Evolutionary conservation across 2,329 filamentous ascomycete species (phyloP).

Genomic region (Neonectria ditissima): DNA sequence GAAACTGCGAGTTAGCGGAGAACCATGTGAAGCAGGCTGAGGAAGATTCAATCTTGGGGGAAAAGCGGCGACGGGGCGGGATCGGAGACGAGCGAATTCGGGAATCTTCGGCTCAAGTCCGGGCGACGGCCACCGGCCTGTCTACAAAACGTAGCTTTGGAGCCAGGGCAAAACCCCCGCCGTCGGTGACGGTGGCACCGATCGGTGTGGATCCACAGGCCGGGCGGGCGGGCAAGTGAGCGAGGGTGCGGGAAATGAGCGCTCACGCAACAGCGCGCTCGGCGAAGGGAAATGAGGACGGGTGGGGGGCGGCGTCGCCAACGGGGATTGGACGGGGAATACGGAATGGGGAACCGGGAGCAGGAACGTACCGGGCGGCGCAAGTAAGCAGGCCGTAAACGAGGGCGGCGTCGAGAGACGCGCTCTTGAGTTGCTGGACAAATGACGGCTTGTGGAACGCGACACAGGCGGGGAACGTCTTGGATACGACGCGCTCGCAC

Average conservation of each 20-base stretch:
- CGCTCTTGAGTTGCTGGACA: slow-evolving; percentile 69
- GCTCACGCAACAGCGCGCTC: slow-evolving; percentile 22
- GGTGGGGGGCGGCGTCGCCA: slow-evolving; percentile 10
- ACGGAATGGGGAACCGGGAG: slow-evolving; percentile 31
- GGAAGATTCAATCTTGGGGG: slow-evolving; percentile 16
- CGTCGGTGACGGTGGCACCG: slow-evolving; percentile 41
- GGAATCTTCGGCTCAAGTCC: slow-evolving; percentile 41
- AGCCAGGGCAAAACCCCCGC: slow-evolving; percentile 7
- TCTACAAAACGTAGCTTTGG: slow-evolving; percentile 4
- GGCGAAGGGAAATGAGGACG: slow-evolving; percentile 23
- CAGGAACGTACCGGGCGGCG: slow-evolving; percentile 65
- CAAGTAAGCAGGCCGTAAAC: slow-evolving; percentile 69
- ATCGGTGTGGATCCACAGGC: slow-evolving; percentile 42
- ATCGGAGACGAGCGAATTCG: slow-evolving; percentile 22
- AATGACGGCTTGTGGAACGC: slow-evolving; percentile 74
- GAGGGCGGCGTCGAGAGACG: slow-evolving; percentile 66
- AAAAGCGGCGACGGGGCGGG: slow-evolving; percentile 20
- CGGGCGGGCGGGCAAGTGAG: slow-evolving; percentile 39
- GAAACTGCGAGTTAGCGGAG: slow-evolving; percentile 27
- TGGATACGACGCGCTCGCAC: slow-evolving; percentile 71
- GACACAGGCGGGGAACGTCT: slow-evolving; percentile 71
- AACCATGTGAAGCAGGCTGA: slow-evolving; percentile 2
- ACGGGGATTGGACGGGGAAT: slow-evolving; percentile 33
- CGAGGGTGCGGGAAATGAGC: slow-evolving; percentile 37
- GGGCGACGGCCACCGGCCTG: slow-evolving; percentile 27